Base-by-base conservation (phyloP, 2,329 filamentous ascomycete species). In the Trichoderma simmonsii region DNA sequence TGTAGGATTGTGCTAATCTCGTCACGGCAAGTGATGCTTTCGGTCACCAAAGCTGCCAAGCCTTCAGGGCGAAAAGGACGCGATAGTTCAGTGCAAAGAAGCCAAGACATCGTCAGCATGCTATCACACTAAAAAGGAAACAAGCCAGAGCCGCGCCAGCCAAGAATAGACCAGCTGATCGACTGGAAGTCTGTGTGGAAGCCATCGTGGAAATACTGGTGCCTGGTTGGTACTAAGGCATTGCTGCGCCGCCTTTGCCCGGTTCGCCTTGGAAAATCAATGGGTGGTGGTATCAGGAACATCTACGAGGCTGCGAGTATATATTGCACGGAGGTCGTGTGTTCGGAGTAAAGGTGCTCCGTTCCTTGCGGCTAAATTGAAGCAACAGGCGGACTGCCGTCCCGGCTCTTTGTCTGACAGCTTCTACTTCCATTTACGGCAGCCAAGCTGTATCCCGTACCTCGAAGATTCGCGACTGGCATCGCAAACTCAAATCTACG, bases 281-380 rank as follows among this genome's bases (percentile, higher is more conserved):
- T 54, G 39, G 36, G 48, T 39, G 48, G 30, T 11, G 48, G 30
- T 11, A 36, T 39, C 28, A 32, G 28, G 15, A 57, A 24, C 21
- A 9, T 0, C 18, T n/a, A 3, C 39, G 15, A n/a, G 39, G 34
- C 34, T 43, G 1, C 39, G 7, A n/a, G 39, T 34, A 57, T 36
- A 34, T 57, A 26, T 65, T 51, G 39, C 30, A 54, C 12, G 32
- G 21, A 39, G 43, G 21, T 34, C 43, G n/a, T 51, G 39, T 26
- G 28, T 6, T 21, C 63, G 63, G 63, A 66, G 63, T 54, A 66
- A 66, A 68, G 65, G 51, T 43, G 34, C 65, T 68, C 65, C 65
- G 54, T 32, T 68, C 65, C 51, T 18, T 57, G 32, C 51, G 51
- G 32, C 65, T 68, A 59, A 57, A 43, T 43, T 43, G 15, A 68